A percentile compares a stretch with the other conserved stretches of the same genome.
These are phyloP conservation scores for Trypanosoma brucei DNA, from an alignment of 208 protist genomes.

Conservation along the genomic window DNA sequence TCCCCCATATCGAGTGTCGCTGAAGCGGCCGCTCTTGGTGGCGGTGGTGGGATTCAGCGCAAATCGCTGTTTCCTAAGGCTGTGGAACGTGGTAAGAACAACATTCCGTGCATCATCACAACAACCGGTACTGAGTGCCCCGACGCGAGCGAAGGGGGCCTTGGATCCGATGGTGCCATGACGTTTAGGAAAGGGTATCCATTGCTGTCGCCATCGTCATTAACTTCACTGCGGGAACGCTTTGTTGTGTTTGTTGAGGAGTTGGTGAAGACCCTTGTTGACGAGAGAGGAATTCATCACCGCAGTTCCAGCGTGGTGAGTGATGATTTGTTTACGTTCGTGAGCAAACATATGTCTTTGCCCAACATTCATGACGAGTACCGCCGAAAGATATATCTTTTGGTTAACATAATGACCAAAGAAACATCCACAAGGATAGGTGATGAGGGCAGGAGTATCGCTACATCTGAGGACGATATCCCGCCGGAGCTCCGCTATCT, in stretches of 20 bases:
- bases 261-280: constrained; percentile 68
- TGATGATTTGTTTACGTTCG: constrained; percentile 68
- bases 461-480: constrained; percentile 52
- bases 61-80: no score
- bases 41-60: not conserved
- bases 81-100: no score
- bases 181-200: not conserved
- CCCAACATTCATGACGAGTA: constrained; percentile 91
- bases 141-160: not conserved
- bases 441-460: constrained; percentile 22
- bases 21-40: not conserved
- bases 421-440: constrained; percentile 9
- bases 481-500: constrained; percentile 82
- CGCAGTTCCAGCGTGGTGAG: constrained; percentile 64
- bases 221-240: constrained; percentile 58
- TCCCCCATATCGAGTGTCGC: constrained; percentile 27
- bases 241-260: constrained; percentile 79
- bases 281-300: constrained; percentile 33
- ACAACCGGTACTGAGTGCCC: not conserved
- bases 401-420: constrained; percentile 84
- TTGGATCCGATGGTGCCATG: not conserved
- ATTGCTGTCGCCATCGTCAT: constrained; percentile 19
- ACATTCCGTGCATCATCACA: no score
- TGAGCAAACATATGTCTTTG: constrained; percentile 68
- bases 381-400: constrained; percentile 84